Base-by-base conservation (phyloP, 192 early-diverging fungal genomes). In the Gigaspora rosea region DNA sequence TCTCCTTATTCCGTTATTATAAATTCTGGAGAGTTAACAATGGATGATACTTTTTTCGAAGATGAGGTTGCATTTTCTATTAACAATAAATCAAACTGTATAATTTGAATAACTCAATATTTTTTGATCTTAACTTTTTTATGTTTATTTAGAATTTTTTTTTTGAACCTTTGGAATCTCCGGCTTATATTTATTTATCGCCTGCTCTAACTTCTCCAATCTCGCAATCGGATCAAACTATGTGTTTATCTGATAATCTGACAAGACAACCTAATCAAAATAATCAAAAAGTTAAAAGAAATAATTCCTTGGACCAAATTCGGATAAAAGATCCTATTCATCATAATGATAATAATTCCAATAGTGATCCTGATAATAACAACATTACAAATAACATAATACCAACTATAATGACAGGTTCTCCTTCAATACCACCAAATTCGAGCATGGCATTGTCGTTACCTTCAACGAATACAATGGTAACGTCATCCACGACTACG, bases 1-100 rank as follows among this genome's bases (percentile, higher is more conserved):
- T 72, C 71, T 54, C 71, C 71, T 12, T 72, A 32, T 70, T n/a
- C n/a, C 27, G 32, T 72, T 7, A n/a, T 41, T 10, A 13, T 47
- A 11, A 52, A 12, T 35, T 57, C 71, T 54, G 54, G 35, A 10
- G 8, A 57, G 8, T 54, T 72, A 13, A 41, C 10, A 32, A 54
- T 10, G 12, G 69, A 54, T 13, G 50, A 71, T 33, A 27, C 27
- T 52, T 51, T 15, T 0, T 15, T 51, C 20, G 68, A 71, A 2
- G 52, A 57, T 20, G 54, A 72, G 2, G 50, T 72, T 69, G 20
- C 16, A 41, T 57, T 56, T 18, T 56, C 56, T 35, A 9, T 71
- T 46, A 56, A 33, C n/a, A 36, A 57, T 71, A 3, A 16, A 18
- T 56, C 7, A 32, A 35, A 56, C 35, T 57, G 1, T 7, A 15